phyloP scores from a whole-genome alignment of 768 basidiomycete genomes.

The Boletales sp. region DNA sequence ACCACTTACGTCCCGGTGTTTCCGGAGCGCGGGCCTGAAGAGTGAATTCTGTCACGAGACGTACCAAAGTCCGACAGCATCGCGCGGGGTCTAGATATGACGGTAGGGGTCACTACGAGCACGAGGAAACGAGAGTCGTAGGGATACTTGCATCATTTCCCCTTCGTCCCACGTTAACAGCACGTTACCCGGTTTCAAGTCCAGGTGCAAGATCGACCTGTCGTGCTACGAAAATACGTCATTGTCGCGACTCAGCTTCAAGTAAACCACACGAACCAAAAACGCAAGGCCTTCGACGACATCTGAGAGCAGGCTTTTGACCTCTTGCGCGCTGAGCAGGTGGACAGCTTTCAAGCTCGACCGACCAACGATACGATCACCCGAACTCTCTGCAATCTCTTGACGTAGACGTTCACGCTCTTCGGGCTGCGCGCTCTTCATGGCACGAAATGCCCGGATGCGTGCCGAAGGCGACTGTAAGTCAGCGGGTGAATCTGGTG shows the following conservation, averaged over 20 bases:
- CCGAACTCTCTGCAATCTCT: slow-evolving; percentile 39
- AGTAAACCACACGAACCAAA: slow-evolving; percentile 49
- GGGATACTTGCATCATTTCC: slow-evolving; percentile 58
- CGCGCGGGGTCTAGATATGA: slow-evolving; percentile 66
- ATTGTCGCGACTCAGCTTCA: background rate
- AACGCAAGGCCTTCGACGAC: slow-evolving; percentile 86
- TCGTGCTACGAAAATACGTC: slow-evolving; percentile 51
- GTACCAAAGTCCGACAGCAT: slow-evolving; percentile 97
- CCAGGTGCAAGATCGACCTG: slow-evolving; percentile 85
- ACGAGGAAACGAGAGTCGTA: background rate
- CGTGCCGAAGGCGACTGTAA: slow-evolving; percentile 61
- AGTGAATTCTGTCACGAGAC: slow-evolving; percentile 83
- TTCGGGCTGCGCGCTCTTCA: slow-evolving; percentile 59
- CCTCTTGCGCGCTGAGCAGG: slow-evolving; percentile 80
- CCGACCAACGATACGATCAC: slow-evolving; percentile 22
- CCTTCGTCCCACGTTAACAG: slow-evolving; percentile 90
- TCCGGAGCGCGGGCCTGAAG: slow-evolving; percentile 70
- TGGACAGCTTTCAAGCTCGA: slow-evolving; percentile 72
- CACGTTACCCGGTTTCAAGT: slow-evolving; percentile 93
- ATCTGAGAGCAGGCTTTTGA: slow-evolving; percentile 76
- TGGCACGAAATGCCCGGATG: slow-evolving; percentile 71
- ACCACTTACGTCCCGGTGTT: slow-evolving; percentile 88
- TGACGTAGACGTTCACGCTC: slow-evolving; percentile 60
- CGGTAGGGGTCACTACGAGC: background rate
- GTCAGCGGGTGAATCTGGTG: slow-evolving; percentile 31